Evolutionary conservation across 768 basidiomycete species (phyloP), one percentile per base, ranked within the genome.

Genomic region (Favolaschia claudopus): DNA sequence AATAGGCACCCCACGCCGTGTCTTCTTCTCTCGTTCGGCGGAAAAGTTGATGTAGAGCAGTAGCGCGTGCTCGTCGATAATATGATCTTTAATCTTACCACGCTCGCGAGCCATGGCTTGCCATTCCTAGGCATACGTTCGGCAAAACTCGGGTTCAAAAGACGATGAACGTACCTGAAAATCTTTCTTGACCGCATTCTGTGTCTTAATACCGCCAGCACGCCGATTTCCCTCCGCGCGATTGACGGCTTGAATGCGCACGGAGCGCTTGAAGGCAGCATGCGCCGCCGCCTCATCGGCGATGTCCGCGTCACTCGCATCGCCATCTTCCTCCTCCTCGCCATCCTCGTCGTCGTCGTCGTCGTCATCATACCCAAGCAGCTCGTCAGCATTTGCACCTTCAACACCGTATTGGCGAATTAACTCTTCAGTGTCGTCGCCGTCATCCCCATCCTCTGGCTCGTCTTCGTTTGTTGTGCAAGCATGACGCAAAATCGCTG

Each of bases 61-160:
- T 7, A 75, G 51, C 0, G 67, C 62, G 58, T 72, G 73, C 31
- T 70, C 69, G 38, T 76, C 71, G 3, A 75, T 61, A 24, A 74
- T 72, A 1, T 44, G 27, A 47, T 75, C 72, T 3, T 55, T 33
- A 12, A 75, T 65, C 15, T 66, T 42, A 0, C 58, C 51, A 9
- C 44, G 52, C 7, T 29, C 42, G 1, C 66, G 38, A 7, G 62
- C 61, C 17, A n/a, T n/a, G n/a, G n/a, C n/a, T n/a, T 22, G 40
- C 36, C 2, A 32, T 33, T 12, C 19, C 28, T 7, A 48, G 19
- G 28, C 57, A 66, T 24, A n/a, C 48, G 44, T 58, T 40, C 25
- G n/a, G 40, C 25, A 20, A 22, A 24, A 24, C 13, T 17, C 13
- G 10, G 19, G 49, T 49, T 33, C 20, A 55, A 40, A 12, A 31